phyloP scores from a whole-genome alignment of 805 yeast genomes.

The Pichia cabralensis region DNA sequence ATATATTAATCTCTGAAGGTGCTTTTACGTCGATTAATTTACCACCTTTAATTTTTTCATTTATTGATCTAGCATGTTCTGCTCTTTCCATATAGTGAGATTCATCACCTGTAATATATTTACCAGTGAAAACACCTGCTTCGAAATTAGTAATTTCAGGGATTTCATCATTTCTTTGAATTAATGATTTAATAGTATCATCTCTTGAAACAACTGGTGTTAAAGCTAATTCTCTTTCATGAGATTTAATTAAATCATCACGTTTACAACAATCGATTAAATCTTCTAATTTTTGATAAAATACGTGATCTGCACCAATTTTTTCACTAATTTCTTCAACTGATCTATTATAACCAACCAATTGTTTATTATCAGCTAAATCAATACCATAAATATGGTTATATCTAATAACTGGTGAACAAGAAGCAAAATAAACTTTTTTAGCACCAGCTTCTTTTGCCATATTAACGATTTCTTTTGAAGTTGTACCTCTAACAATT shows the following conservation, averaged over 20 bases:
- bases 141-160: constrained; percentile 57
- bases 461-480: constrained; percentile 93
- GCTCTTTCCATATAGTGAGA: constrained; percentile 71
- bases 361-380: constrained; percentile 87
- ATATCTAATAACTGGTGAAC: constrained; percentile 95
- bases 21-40: constrained; percentile 65
- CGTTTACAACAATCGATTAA: constrained; percentile 65
- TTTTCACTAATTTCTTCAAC: constrained; percentile 67
- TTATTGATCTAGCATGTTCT: constrained; percentile 73
- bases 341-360: constrained; percentile 75
- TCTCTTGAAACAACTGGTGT: constrained; percentile 27
- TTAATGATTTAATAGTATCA: constrained; percentile 20
- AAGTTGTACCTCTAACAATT: constrained; percentile 95
- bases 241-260: constrained; percentile 22
- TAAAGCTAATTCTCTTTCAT: constrained; percentile 25
- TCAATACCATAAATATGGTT: constrained; percentile 98
- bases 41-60: constrained; percentile 32
- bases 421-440: constrained; percentile 90
- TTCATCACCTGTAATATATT: constrained; percentile 90
- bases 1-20: constrained; percentile 52
- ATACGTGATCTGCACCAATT: constrained; percentile 85
- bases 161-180: constrained; percentile 12
- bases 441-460: constrained; percentile 98
- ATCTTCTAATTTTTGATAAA: constrained; percentile 80
- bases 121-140: constrained; percentile 94